These are phyloP conservation scores for Lasiosphaeris hirsuta DNA, from an alignment of 495 filamentous ascomycete species.

Conservation along the genomic window DNA sequence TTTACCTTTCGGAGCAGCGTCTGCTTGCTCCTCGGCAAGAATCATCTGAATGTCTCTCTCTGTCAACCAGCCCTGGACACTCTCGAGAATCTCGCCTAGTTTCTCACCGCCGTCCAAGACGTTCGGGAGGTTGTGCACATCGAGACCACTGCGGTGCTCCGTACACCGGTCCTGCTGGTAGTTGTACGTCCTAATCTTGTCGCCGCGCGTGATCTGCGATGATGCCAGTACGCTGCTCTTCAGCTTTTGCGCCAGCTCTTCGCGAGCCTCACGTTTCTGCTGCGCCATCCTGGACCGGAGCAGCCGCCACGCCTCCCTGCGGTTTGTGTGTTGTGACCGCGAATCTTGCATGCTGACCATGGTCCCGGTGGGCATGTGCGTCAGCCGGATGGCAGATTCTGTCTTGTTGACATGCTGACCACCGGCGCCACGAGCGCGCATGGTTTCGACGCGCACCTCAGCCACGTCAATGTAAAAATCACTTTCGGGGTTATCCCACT, in stretches of 20 bases:
- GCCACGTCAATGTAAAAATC: conserved; percentile 85
- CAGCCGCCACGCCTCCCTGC: conserved; percentile 79
- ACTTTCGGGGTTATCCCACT: conserved; percentile 77
- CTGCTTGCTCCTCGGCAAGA: conserved; percentile 47
- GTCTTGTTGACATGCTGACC: conserved; percentile 99
- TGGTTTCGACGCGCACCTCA: conserved; percentile 83
- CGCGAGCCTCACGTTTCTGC: conserved; percentile 72
- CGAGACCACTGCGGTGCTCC: conserved; percentile 84
- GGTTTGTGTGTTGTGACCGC: conserved; percentile 85
- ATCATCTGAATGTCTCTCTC: conserved; percentile 73
- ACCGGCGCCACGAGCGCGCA: conserved; percentile 87
- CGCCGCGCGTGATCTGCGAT: conserved; percentile 79
- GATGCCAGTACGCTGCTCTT: conserved; percentile 72
- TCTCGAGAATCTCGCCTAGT: conserved; percentile 70
- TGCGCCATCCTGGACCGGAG: conserved; percentile 82
- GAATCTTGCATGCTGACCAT: conserved; percentile 89
- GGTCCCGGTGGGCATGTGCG: conserved; percentile 82
- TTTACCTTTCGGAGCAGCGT: conserved; percentile 18
- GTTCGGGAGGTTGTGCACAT: conserved; percentile 75
- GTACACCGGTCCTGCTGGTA: conserved; percentile 90
- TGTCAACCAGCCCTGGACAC: conserved; percentile 73
- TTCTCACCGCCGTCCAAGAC: conserved; percentile 70
- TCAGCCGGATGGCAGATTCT: conserved; percentile 90
- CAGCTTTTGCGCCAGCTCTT: conserved; percentile 72
- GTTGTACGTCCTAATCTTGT: conserved; percentile 96